These are phyloP conservation scores for Podospora comata DNA, from an alignment of 495 filamentous ascomycete genomes.

Conservation along the genomic window DNA sequence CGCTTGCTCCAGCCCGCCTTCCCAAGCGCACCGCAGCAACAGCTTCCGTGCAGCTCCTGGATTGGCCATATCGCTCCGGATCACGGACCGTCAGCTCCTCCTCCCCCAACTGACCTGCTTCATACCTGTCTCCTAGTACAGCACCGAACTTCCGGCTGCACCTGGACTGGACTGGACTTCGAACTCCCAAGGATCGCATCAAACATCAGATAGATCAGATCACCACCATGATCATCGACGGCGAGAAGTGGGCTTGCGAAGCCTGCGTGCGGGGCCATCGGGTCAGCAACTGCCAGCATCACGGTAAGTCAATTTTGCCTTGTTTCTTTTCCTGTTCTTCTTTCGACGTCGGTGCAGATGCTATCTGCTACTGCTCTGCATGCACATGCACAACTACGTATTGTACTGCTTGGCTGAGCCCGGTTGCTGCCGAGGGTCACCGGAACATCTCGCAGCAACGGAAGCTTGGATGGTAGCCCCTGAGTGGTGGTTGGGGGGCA, in stretches of 20 bases:
- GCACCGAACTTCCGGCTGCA: background rate
- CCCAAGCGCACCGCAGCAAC: conserved; percentile 14
- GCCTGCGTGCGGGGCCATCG: conserved; percentile 91
- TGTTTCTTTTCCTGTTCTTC: conserved; percentile 10
- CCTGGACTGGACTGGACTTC: too few relatives aligned
- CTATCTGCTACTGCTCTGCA: conserved; percentile 8
- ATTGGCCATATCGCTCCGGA: conserved; percentile 17
- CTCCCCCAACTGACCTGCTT: background rate
- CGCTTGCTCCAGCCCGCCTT: conserved; percentile 6
- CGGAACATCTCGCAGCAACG: conserved; percentile 26
- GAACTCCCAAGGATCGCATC: too few relatives aligned
- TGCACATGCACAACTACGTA: conserved; percentile 11
- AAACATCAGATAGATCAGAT: background rate
- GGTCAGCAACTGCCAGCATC: conserved; percentile 90
- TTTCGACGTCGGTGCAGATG: conserved; percentile 6
- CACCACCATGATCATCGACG: conserved; percentile 72
- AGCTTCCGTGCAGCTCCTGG: conserved; percentile 1
- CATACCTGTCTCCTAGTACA: background rate
- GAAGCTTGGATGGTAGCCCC: conserved; percentile 11
- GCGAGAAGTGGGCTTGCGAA: conserved; percentile 89
- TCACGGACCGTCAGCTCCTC: conserved; percentile 17
- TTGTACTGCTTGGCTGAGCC: conserved; percentile 18
- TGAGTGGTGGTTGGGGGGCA: conserved; percentile 4
- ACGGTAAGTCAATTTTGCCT: conserved; percentile 60
- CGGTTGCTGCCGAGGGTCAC: conserved; percentile 35